These are phyloP conservation scores for Lyophyllum decastes DNA, from an alignment of 768 basidiomycete genomes.

Conservation along the genomic window DNA sequence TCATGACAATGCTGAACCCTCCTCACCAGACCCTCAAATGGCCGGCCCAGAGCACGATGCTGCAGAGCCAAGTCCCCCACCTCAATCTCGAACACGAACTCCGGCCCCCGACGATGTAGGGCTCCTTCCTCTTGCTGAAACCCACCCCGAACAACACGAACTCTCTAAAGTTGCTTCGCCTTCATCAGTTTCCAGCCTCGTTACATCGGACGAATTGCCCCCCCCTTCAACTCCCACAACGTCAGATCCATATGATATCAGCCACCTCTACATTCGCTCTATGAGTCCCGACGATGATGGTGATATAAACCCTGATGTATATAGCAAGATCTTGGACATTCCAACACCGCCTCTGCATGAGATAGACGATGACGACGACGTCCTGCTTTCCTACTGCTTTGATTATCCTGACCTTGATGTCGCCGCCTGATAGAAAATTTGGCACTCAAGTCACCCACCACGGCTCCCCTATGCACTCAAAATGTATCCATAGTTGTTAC, in stretches of 20 bases:
- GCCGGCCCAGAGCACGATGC: background rate
- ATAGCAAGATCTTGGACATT: constrained; percentile 12
- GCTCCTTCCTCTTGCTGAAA: background rate
- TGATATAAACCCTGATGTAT: constrained; percentile 2
- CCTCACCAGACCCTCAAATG: background rate
- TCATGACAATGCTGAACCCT: background rate
- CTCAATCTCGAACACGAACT: background rate
- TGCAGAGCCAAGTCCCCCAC: background rate
- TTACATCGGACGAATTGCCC: constrained; percentile 16
- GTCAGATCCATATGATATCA: background rate
- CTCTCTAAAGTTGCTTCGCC: background rate
- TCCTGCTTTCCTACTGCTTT: constrained; percentile 16
- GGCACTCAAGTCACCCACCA: background rate
- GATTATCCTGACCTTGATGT: constrained; percentile 16
- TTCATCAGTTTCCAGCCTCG: constrained; percentile 10
- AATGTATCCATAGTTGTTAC: background rate
- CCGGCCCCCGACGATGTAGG: background rate
- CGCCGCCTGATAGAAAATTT: background rate
- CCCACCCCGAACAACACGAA: background rate
- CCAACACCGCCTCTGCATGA: constrained; percentile 5
- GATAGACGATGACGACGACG: constrained; percentile 18
- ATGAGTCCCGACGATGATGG: constrained; percentile 9
- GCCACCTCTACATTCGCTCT: constrained; percentile 15
- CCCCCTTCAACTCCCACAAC: constrained; percentile 12
- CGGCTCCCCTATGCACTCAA: background rate